These are phyloP conservation scores for Wickerhamomyces sp. DNA, from an alignment of 1,139 yeast genomes.

Conservation along the genomic window DNA sequence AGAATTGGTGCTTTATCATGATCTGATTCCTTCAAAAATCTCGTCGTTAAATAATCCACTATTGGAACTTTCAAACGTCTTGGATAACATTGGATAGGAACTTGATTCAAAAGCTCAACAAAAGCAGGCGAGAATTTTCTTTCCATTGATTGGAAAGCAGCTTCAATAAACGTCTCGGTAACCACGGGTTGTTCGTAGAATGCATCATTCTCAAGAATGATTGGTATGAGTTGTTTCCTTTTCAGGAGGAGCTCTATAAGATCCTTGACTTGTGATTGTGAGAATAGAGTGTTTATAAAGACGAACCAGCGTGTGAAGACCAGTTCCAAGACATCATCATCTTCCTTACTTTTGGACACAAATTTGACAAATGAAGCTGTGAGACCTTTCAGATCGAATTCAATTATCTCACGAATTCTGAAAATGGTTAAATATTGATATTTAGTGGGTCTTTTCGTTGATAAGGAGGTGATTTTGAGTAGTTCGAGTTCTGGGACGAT, in stretches of 20 bases:
- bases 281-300: constrained; percentile 35
- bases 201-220: constrained; percentile 23
- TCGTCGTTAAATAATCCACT: constrained; percentile 30
- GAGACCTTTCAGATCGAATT: constrained; percentile 23
- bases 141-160: constrained; percentile 11
- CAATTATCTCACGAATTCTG: constrained; percentile 43
- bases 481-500: constrained; percentile 24
- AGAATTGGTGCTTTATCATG: constrained; percentile 17
- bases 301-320: constrained; percentile 54
- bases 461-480: constrained; percentile 4
- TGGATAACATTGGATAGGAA: constrained; percentile 49
- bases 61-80: constrained; percentile 36
- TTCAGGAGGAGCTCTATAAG: constrained; percentile 14
- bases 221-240: constrained; percentile 17
- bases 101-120: constrained; percentile 16
- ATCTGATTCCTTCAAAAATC: constrained; percentile 5
- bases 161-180: constrained; percentile 23
- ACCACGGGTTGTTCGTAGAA: constrained; percentile 41
- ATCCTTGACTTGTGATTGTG: constrained; percentile 13
- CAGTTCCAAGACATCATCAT: constrained; percentile 20
- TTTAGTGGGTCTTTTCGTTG: constrained; percentile 12
- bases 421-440: constrained; percentile 36
- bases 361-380: constrained; percentile 28
- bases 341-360: constrained; percentile 15
- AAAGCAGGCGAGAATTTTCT: constrained; percentile 2